Conservation (phyloP, 73 alveolate species). For the Paramecium octaurelia region DNA sequence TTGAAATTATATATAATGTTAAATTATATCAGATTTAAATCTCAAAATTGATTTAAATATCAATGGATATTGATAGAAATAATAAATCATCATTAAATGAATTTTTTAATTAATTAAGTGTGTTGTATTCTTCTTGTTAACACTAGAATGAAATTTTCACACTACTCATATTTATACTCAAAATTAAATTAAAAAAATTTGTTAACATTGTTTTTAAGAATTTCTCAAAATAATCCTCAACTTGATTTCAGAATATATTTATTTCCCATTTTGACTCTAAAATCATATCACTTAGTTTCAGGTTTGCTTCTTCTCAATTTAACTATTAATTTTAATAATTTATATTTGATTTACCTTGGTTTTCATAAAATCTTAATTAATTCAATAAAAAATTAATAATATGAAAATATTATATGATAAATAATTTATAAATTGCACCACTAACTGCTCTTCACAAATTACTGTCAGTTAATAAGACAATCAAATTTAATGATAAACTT, state of each 20-base stretch:
- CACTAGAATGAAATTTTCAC: no score
- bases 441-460: conserved; percentile 11
- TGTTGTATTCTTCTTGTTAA: not conserved
- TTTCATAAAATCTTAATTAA: not conserved
- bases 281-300: not conserved
- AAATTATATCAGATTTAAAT: not conserved
- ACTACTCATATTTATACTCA: no score
- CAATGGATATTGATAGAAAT: not conserved
- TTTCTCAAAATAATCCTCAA: not conserved
- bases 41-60: not conserved
- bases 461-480: not conserved
- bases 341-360: not conserved
- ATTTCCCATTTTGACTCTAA: not conserved
- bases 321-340: not conserved
- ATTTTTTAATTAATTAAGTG: not conserved
- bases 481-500: not conserved
- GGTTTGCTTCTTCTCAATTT: not conserved
- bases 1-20: not conserved
- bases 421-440: conserved; percentile 1
- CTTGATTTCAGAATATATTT: no score
- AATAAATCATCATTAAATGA: not conserved
- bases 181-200: no score
- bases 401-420: not conserved
- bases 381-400: not conserved
- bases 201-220: not conserved